Percentiles rank a stretch among this genome's conserved stretches.
Evolutionary conservation across 257 asterid genomes (phyloP).

Genomic region (Rubia yunnanensis): DNA sequence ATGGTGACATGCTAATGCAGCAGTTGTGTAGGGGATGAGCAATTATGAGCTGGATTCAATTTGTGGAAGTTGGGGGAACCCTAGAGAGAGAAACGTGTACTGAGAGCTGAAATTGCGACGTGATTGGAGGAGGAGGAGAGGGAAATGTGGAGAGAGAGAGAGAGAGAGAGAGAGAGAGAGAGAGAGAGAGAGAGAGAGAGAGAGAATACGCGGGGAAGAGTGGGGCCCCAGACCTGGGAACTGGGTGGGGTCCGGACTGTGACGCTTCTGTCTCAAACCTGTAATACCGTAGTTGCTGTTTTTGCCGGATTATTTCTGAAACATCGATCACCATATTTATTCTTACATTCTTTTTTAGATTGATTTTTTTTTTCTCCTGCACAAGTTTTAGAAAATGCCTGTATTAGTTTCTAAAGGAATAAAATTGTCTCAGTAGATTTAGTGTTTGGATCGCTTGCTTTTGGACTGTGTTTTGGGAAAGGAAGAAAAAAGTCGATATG

Average conservation of each 20-base stretch:
- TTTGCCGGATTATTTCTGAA: background rate
- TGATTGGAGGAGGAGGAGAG: constrained; percentile 8
- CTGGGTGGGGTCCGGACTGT: background rate
- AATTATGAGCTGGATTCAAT: constrained; percentile 15
- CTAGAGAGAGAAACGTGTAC: constrained; percentile 17
- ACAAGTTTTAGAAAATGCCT: too few relatives aligned
- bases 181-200: constrained; percentile 8
- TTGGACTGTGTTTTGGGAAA: too few relatives aligned
- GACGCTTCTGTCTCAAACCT: constrained; percentile 6
- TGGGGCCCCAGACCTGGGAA: background rate
- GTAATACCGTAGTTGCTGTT: background rate
- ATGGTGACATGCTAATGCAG: background rate
- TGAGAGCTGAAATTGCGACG: constrained; percentile 1
- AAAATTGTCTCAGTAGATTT: too few relatives aligned
- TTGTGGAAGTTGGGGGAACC: constrained; percentile 32
- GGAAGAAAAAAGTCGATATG: too few relatives aligned
- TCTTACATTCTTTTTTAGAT: background rate
- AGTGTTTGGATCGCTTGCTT: too few relatives aligned
- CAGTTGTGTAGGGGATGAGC: background rate
- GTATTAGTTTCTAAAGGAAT: background rate
- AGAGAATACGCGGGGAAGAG: constrained; percentile 8
- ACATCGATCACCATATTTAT: background rate
- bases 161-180: constrained; percentile 13
- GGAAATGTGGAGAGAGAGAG: background rate
- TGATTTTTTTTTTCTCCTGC: too few relatives aligned